Evolutionary conservation across 805 yeast genomes (phyloP), one percentile per base, ranked within the genome.

Genomic region (Saccharomycopsis synnaedendra): DNA sequence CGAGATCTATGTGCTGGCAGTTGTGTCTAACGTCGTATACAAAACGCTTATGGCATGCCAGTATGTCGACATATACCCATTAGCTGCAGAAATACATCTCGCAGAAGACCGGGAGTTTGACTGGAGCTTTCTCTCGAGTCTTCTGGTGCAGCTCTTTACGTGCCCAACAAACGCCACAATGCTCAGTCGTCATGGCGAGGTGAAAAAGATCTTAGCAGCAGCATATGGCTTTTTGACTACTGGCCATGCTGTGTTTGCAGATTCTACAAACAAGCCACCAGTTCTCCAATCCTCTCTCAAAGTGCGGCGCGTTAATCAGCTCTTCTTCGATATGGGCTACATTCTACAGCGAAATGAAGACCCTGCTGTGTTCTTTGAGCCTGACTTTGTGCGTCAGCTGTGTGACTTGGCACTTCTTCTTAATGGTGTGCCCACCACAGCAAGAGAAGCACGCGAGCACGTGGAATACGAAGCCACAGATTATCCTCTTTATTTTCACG

Each of bases 381-480:
- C 64, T 3, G 62, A 67, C 32, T 71, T 81, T 28, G 65, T 82
- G 5, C 66, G 71, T 2, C 81, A 80, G 65, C 69, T 82, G 1
- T 73, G 85, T 41, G 86, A 83, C 53, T 69, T 86, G 6, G 56
- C 85, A 32, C 65, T 76, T 1, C 63, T 86, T 33, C 84, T 87
- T 56, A 93, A 87, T 61, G 89, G 95, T 3, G 71, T 78, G 42
- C 85, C 93, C 1, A 80, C 84, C 0, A 65, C 86, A 56, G 74
- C 71, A 52, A 71, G 97, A 50, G 96, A 87, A 58, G 76, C 78
- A 3, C 69, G 74, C 4, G 81, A 77, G 50, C 98, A 90, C 61
- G 88, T 90, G 6, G 96, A 89, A 59, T 93, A 84, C 60, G 98
- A 90, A 59, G 80, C 80, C 41, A 85, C 85, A 33, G 90, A 85